These are phyloP conservation scores for Penicillium paxilli DNA, from an alignment of 495 filamentous ascomycete genomes.

Conservation along the genomic window DNA sequence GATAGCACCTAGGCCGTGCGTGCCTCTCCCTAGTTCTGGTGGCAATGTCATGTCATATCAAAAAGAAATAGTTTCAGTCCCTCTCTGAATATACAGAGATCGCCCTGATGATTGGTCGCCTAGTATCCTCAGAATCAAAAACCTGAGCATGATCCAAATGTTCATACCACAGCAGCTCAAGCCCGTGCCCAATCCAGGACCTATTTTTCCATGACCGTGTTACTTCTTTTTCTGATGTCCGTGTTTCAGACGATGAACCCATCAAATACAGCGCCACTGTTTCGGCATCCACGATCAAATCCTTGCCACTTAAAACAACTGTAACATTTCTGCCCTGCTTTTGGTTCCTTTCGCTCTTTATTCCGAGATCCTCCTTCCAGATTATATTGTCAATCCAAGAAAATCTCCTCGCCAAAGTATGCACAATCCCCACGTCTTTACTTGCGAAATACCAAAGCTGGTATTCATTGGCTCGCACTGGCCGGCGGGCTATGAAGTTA, in stretches of 20 bases:
- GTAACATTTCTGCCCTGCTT: slow-evolving; percentile 1
- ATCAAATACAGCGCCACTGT: not conserved
- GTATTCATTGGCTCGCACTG: slow-evolving; percentile 8
- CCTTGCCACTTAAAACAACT: slow-evolving; percentile 1
- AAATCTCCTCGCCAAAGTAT: slow-evolving; percentile 6
- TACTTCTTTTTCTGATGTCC: not conserved
- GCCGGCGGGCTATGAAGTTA: slow-evolving; percentile 7
- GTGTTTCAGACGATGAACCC: not conserved
- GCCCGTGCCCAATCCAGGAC: slow-evolving; percentile 1
- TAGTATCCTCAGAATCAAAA: slow-evolving; percentile 2
- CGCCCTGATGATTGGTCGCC: not conserved
- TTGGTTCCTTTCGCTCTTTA: not conserved
- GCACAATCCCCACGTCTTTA: slow-evolving; percentile 4
- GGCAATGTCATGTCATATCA: not conserved
- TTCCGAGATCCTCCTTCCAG: slow-evolving; percentile 7
- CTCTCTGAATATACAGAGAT: not conserved
- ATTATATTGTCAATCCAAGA: slow-evolving; percentile 8
- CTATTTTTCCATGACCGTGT: not conserved
- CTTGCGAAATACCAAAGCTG: slow-evolving; percentile 9
- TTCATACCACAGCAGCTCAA: slow-evolving; percentile 3
- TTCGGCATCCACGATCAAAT: slow-evolving; percentile 2
- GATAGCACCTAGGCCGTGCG: not conserved
- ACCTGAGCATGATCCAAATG: slow-evolving; percentile 4
- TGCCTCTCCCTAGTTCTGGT: not conserved
- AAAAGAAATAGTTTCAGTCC: not conserved